These are phyloP conservation scores for Yamadazyma diospyri DNA, from an alignment of 1,139 yeast genomes.

Conservation along the genomic window DNA sequence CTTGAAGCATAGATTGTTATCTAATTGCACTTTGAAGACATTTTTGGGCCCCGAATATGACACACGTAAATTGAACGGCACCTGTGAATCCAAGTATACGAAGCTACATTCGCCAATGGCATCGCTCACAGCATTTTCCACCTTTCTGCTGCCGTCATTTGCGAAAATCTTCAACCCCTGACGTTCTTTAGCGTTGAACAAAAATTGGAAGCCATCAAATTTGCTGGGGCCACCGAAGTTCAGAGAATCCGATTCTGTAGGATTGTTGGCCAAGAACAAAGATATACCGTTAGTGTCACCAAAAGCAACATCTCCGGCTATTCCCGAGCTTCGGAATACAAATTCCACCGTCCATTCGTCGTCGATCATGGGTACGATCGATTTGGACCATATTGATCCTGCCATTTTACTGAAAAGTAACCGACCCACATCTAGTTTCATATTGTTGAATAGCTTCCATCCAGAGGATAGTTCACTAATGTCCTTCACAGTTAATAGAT, in stretches of 20 bases:
- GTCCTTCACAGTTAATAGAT: conserved; percentile 23
- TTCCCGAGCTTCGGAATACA: conserved; percentile 58
- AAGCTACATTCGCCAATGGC: conserved; percentile 57
- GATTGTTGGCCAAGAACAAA: conserved; percentile 41
- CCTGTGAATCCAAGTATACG: conserved; percentile 61
- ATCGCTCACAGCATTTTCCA: conserved; percentile 22
- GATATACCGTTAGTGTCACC: conserved; percentile 44
- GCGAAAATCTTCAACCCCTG: conserved; percentile 54
- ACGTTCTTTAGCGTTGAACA: conserved; percentile 47
- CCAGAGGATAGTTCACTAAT: conserved; percentile 21
- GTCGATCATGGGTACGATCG: conserved; percentile 25
- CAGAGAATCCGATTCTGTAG: conserved; percentile 20
- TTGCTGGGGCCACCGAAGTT: conserved; percentile 48
- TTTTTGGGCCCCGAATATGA: conserved; percentile 46
- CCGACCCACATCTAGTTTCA: conserved; percentile 38
- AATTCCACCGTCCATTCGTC: conserved; percentile 59
- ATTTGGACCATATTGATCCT: conserved; percentile 52
- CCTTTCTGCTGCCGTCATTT: conserved; percentile 49
- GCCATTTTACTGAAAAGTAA: conserved; percentile 32
- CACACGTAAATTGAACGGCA: conserved; percentile 65
- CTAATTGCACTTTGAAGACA: conserved; percentile 61
- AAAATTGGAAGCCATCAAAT: conserved; percentile 61
- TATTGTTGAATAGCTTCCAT: conserved; percentile 29
- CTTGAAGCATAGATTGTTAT: conserved; percentile 67
- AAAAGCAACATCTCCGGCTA: conserved; percentile 23